Conservation (phyloP, 805 yeast species). For the Pichia pseudocactophila region DNA sequence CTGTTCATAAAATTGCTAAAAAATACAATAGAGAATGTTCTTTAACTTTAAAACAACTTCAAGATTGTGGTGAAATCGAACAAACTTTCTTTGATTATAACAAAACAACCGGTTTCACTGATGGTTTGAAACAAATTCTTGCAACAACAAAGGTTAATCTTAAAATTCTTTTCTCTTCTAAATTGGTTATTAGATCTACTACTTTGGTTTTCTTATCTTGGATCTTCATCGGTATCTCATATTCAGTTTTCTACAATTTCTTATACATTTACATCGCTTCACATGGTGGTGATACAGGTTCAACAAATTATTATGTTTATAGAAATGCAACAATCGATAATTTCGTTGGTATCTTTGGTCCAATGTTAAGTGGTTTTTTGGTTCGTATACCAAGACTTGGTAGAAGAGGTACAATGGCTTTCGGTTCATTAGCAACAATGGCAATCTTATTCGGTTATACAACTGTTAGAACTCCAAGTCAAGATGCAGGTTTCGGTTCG, state of each 20-base stretch:
- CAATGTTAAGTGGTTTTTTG: constrained; percentile 40
- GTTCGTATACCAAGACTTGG: constrained; percentile 33
- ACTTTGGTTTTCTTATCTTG: constrained; percentile 41
- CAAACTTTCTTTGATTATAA: constrained; percentile 15
- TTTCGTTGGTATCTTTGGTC: constrained; percentile 42
- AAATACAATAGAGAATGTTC: constrained; percentile 34
- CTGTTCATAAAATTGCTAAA: constrained; percentile 36
- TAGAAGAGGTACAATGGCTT: constrained; percentile 47
- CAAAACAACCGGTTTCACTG: constrained; percentile 16
- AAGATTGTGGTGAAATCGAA: constrained; percentile 34
- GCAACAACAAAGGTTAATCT: constrained; percentile 31
- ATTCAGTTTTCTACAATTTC: constrained; percentile 47
- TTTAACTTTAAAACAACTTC: constrained; percentile 39
- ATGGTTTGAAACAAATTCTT: constrained; percentile 22
- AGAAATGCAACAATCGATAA: constrained; percentile 42
- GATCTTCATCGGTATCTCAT: constrained; percentile 52
- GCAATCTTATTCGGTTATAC: constrained; percentile 56
- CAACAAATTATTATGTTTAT: constrained; percentile 32
- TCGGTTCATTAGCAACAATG: constrained; percentile 46
- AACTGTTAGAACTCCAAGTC: constrained; percentile 45
- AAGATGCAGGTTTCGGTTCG: constrained; percentile 42
- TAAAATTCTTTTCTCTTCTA: constrained; percentile 38
- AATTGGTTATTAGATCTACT: constrained; percentile 35
- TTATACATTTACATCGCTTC: constrained; percentile 42
- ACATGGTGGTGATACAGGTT: constrained; percentile 41